Evolutionary conservation across 768 basidiomycete genomes (phyloP).

Genomic region (Xerocomellus amylosporus): DNA sequence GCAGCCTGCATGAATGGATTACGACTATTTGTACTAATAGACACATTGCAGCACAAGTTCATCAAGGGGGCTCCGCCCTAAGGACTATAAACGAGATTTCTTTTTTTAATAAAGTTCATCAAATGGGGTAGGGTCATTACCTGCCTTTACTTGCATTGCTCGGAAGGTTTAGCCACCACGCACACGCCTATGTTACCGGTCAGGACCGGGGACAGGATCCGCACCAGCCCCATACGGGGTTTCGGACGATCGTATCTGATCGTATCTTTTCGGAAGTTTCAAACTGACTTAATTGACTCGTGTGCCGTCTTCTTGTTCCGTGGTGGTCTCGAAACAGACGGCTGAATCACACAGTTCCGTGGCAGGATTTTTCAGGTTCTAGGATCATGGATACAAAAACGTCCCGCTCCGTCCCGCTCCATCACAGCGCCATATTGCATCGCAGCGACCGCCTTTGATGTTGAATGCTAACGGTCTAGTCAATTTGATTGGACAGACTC

Average conservation of each 20-base stretch:
- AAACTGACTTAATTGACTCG: slow-evolving; percentile 7
- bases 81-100: too few species aligned
- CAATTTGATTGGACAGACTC: background rate
- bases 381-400: background rate
- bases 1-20: slow-evolving; percentile 56
- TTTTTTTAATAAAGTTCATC: too few species aligned
- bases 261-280: slow-evolving; percentile 11
- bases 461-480: background rate
- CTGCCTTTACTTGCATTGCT: background rate
- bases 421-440: background rate
- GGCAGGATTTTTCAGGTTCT: background rate
- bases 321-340: too few species aligned
- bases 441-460: background rate
- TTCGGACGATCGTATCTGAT: background rate
- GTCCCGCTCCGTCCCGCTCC: slow-evolving; percentile 15
- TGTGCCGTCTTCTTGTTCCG: background rate
- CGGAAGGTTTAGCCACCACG: slow-evolving; percentile 4
- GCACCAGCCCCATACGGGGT: background rate
- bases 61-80: background rate
- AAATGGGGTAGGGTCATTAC: too few species aligned
- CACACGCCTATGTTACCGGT: background rate
- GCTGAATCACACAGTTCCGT: background rate
- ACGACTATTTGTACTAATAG: slow-evolving; percentile 39
- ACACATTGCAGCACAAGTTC: background rate
- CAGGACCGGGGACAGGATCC: background rate